Base-by-base conservation (phyloP, 768 basidiomycete genomes). In the Zangia roseola region DNA sequence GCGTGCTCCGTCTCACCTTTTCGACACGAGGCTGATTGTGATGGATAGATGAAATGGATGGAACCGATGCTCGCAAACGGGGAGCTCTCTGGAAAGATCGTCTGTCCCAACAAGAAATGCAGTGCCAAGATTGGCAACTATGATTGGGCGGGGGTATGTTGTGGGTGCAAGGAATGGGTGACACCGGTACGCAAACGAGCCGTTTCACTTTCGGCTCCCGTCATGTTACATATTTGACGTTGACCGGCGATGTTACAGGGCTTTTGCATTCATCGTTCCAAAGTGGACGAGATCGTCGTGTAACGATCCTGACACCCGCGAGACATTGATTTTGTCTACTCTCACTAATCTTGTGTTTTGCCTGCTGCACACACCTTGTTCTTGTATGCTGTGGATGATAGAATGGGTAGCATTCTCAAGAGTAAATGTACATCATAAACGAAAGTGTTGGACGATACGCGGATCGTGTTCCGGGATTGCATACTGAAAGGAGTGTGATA, bases 91-190 rank as follows among this genome's bases (percentile, higher is more conserved):
- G 97, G 97, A 16, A 97, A 94, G 76, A 89, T 99, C 56, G 50
- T 80, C 0, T 99, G 97, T 59, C 97, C 97, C 4, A 95, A 94
- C 67, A 78, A 84, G 59, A 93, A 90, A 61, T 99, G 97, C 59
- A 78, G 79, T 3, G 84, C 81, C 21, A 99, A 99, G 71, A 75
- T 99, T 16, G 97, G 97, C 3, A 97, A 91, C 65, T 98, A 85
- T 58, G 94, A 97, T 64, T 99, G 97, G 97, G 92, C 94, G 5
- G 95, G 95, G 0, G 83, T 91, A 24, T 81, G 85, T 59, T 95
- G 94, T 63, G 87, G 90, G 20, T 97, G 94, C 62, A 88, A 86
- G 58, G 82, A 84, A 60, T 97, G 94, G 94, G 89, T 95, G 23
- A 86, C 84, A 9, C 94, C 94, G 37, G 93, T 94, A 57, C 62